Evolutionary conservation across 2,329 filamentous ascomycete species (phyloP).

Genomic region (Dothistroma septosporum): DNA sequence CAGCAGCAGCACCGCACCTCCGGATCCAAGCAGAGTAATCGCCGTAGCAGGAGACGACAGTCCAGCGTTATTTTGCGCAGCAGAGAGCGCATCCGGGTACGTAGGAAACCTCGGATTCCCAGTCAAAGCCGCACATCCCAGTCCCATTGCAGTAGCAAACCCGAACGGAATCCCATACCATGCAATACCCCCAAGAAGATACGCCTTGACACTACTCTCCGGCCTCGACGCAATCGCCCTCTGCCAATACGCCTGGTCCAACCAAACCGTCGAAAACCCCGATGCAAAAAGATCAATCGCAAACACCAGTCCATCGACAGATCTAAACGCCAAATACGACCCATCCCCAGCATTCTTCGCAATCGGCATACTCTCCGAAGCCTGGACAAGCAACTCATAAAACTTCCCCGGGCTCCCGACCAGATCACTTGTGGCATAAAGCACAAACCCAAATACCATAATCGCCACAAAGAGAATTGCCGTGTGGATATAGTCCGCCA

Average conservation of each 20-base stretch:
- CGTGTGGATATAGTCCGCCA: conserved; percentile 40
- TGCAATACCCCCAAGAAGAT: conserved; percentile 43
- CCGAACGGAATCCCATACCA: conserved; percentile 49
- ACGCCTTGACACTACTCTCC: conserved; percentile 37
- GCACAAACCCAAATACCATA: conserved; percentile 43
- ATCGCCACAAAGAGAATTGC: conserved; percentile 44
- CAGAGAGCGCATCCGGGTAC: conserved; percentile 34
- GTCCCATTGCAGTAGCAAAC: conserved; percentile 46
- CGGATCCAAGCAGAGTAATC: conserved; percentile 31
- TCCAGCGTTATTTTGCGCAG: conserved; percentile 29
- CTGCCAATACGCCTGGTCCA: conserved; percentile 41
- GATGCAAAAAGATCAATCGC: conserved; percentile 33
- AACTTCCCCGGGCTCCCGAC: conserved; percentile 40
- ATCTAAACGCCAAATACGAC: conserved; percentile 41
- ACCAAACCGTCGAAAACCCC: conserved; percentile 35
- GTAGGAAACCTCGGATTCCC: conserved; percentile 44
- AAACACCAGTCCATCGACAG: conserved; percentile 44
- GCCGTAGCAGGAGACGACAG: conserved; percentile 32
- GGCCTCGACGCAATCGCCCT: conserved; percentile 41
- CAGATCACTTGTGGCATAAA: conserved; percentile 38
- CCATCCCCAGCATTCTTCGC: conserved; percentile 37
- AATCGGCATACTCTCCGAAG: conserved; percentile 37
- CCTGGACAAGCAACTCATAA: conserved; percentile 40
- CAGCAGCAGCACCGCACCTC: conserved; percentile 31
- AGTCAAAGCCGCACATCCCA: conserved; percentile 45